Conservation (phyloP, 2,329 filamentous ascomycete species). For the Kalaharituber pfeilii region DNA sequence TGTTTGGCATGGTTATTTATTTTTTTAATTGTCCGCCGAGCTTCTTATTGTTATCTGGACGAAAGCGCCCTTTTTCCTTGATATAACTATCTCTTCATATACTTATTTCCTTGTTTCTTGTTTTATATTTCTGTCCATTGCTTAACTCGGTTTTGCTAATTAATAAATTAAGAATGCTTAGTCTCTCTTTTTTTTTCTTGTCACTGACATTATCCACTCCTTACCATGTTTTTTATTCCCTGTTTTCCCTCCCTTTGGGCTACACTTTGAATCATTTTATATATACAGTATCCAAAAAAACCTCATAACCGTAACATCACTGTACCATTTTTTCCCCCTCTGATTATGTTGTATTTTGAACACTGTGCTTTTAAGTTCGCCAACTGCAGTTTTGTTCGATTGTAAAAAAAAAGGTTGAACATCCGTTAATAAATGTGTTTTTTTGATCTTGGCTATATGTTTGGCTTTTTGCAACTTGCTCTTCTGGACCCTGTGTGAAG, state of each 20-base stretch:
- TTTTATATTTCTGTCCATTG: conserved; percentile 3
- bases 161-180: conserved; percentile 3
- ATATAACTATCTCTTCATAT: no score
- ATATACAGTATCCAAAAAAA: background rate
- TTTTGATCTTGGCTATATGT: background rate
- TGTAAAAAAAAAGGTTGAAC: background rate
- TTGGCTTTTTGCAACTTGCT: background rate
- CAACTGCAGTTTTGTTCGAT: background rate
- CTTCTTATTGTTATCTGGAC: no score
- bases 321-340: background rate
- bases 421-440: background rate
- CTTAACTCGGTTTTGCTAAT: background rate
- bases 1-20: no score
- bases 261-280: background rate
- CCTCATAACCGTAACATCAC: background rate
- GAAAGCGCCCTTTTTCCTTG: no score
- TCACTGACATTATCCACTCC: background rate
- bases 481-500: background rate
- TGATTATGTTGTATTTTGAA: background rate
- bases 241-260: background rate
- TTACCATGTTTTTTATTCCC: background rate
- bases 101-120: background rate
- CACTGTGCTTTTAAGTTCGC: background rate
- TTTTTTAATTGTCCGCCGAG: no score
- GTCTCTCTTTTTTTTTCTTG: conserved; percentile 2